Conservation (phyloP, 768 basidiomycete species). For the Boletus pseudo-olivaceus region DNA sequence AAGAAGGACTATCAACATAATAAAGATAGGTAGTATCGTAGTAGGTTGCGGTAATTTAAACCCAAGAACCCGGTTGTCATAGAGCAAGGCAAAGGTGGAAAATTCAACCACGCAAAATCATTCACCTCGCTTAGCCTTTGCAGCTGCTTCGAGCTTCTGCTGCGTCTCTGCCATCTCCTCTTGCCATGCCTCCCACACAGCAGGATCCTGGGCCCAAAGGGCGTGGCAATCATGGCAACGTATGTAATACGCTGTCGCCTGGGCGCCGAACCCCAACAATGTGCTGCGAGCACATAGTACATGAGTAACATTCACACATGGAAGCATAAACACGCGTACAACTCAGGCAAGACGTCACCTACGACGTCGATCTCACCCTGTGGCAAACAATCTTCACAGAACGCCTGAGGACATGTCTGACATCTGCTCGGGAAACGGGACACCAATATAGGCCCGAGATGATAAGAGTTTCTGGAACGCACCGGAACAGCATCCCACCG, state of each 20-base stretch:
- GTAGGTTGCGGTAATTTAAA: not conserved
- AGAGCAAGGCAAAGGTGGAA: not conserved
- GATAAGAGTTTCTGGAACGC: not conserved
- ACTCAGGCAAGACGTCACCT: conserved; percentile 56
- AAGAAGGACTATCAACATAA: not conserved
- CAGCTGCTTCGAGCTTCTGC: conserved; percentile 29
- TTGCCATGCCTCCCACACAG: conserved; percentile 42
- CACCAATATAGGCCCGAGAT: not conserved
- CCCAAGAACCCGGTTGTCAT: not conserved
- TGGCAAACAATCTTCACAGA: conserved; percentile 61
- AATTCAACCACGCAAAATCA: not conserved
- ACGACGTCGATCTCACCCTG: conserved; percentile 46
- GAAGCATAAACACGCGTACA: conserved; percentile 36
- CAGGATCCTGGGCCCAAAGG: conserved; percentile 35
- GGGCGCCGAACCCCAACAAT: conserved; percentile 38
- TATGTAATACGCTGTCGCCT: conserved; percentile 43
- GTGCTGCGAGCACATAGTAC: conserved; percentile 29
- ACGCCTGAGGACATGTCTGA: conserved; percentile 55
- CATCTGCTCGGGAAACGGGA: conserved; percentile 35
- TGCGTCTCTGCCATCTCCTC: conserved; percentile 39
- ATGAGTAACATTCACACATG: conserved; percentile 7
- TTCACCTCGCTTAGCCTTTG: not conserved
- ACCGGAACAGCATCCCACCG: conserved; percentile 62
- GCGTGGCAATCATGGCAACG: conserved; percentile 47
- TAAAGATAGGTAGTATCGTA: not conserved